Base-by-base conservation (phyloP, 2,329 filamentous ascomycete genomes). In the Hypoxylon sp. region DNA sequence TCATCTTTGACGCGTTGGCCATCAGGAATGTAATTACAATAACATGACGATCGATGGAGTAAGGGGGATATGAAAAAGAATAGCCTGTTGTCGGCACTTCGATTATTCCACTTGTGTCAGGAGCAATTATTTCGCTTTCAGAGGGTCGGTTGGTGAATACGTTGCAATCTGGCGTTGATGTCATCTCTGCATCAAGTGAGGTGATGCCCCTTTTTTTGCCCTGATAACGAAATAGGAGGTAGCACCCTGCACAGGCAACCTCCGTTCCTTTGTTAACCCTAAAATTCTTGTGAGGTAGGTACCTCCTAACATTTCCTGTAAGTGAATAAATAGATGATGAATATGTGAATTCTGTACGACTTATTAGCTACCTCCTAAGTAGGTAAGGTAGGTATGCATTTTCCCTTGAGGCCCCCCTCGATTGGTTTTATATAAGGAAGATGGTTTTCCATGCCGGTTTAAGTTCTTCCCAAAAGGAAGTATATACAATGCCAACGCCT, bases 91-190 rank as follows among this genome's bases (percentile, higher is more conserved):
- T 52, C 50, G 62, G 58, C 54, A 62, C 19, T 63, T 55, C 7
- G 10, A 10, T 0, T 24, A n/a, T n/a, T n/a, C 19, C 39, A 21
- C 21, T 32, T 21, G 17, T 7, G 24, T 13, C n/a, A 10, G 21
- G 5, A 2, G 31, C 3, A 3, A 15, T 15, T 31, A 29, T 3
- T 13, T 37, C 24, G 7, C 3, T 44, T 13, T 37, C 17, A 15
- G 24, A 50, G 32, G 48, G 1, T 53, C 24, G 57, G 32, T 7
- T 39, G 58, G 15, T 5, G 51, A 57, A 50, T 17, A 55, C 31
- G 67, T 69, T 51, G 39, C 56, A 69, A 17, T 63, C 29, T 67
- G 55, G 59, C 46, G 58, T 67, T 69, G 67, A 69, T 64, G 63
- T 55, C 63, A 69, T 67, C 60, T 32, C 29, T 63, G 59, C 51